These are phyloP conservation scores for Ogataea salicorniae DNA, from an alignment of 805 yeast species.

Conservation along the genomic window DNA sequence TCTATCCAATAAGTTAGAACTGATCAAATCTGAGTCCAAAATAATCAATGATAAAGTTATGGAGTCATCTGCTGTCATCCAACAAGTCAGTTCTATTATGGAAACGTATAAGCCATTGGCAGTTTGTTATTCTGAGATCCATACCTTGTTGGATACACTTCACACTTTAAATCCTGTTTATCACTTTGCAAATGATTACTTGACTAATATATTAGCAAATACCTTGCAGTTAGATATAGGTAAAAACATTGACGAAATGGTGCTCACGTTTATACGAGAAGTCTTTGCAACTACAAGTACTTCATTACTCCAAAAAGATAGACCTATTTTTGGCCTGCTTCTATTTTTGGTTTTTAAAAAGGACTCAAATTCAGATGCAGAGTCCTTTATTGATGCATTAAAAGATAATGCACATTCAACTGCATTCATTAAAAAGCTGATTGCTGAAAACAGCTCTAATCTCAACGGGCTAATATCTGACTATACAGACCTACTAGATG, in stretches of 20 bases:
- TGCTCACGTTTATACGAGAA: constrained; percentile 39
- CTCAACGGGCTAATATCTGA: neutral
- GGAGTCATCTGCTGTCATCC: constrained; percentile 53
- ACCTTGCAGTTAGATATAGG: constrained; percentile 17
- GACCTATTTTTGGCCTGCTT: constrained; percentile 37
- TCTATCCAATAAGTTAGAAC: constrained; percentile 55
- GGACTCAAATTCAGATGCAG: neutral
- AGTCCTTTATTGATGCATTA: neutral
- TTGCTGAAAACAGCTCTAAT: neutral
- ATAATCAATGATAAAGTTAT: constrained; percentile 47
- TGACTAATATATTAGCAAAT: constrained; percentile 31
- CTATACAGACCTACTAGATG: neutral
- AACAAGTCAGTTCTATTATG: constrained; percentile 44
- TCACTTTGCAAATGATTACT: constrained; percentile 48
- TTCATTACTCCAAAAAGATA: constrained; percentile 42
- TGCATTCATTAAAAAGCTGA: neutral
- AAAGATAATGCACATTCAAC: neutral
- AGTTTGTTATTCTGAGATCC: constrained; percentile 46
- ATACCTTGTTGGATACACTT: constrained; percentile 40
- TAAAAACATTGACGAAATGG: constrained; percentile 29
- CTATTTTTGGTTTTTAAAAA: constrained; percentile 24
- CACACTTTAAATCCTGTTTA: constrained; percentile 47
- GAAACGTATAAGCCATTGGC: constrained; percentile 52
- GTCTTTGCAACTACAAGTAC: constrained; percentile 41
- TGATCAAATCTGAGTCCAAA: constrained; percentile 56